phyloP scores from a whole-genome alignment of 768 basidiomycete species.

The Naganishia antarctica region DNA sequence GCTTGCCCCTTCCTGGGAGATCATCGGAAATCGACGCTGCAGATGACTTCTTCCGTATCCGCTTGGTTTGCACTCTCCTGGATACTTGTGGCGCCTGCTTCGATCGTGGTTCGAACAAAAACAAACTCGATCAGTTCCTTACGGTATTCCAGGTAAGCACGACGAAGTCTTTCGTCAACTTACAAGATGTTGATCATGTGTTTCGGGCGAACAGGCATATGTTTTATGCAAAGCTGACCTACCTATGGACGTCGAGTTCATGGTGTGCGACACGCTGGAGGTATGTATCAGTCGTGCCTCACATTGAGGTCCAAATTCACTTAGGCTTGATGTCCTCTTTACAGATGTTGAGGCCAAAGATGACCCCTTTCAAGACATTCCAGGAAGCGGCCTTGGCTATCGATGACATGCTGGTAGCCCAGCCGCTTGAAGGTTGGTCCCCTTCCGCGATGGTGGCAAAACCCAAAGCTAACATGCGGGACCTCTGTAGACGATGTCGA shows the following conservation, averaged over 20 bases:
- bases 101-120: slow-evolving; percentile 83
- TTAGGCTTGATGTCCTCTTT: slow-evolving; percentile 4
- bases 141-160: slow-evolving; percentile 78
- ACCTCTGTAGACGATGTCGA: slow-evolving; percentile 52
- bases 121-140: slow-evolving; percentile 88
- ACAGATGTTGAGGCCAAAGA: slow-evolving; percentile 80
- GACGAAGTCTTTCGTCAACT: slow-evolving; percentile 1
- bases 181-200: slow-evolving; percentile 44
- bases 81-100: slow-evolving; percentile 98
- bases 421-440: slow-evolving; percentile 57
- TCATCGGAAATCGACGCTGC: slow-evolving; percentile 75
- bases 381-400: slow-evolving; percentile 83
- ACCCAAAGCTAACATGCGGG: not conserved
- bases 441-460: no score
- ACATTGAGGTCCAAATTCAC: not conserved
- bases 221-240: slow-evolving; percentile 77
- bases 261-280: slow-evolving; percentile 90
- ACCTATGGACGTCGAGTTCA: slow-evolving; percentile 98
- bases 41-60: slow-evolving; percentile 91
- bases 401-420: slow-evolving; percentile 76
- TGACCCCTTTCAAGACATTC: slow-evolving; percentile 64
- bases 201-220: slow-evolving; percentile 58
- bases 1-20: slow-evolving; percentile 75
- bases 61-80: slow-evolving; percentile 82
- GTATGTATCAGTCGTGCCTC: slow-evolving; percentile 51